Conservation (phyloP, 345 rosid species). For the Draba incana region DNA sequence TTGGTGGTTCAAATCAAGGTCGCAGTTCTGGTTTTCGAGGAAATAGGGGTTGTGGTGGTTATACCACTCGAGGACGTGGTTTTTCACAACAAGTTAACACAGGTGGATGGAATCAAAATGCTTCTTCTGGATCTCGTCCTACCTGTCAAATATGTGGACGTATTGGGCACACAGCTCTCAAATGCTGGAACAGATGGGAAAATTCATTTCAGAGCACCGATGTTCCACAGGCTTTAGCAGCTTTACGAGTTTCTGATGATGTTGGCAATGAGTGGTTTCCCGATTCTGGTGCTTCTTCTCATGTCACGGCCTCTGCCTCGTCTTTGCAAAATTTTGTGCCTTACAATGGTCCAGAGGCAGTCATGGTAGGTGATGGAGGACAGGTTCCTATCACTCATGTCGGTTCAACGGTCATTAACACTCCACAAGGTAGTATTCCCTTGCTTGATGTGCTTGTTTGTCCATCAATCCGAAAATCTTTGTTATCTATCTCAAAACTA, state of each 20-base stretch:
- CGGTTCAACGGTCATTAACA: background rate
- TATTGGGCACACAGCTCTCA: background rate
- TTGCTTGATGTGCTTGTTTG: background rate
- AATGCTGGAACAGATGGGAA: background rate
- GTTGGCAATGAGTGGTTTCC: background rate
- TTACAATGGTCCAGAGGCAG: background rate
- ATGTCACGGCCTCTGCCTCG: background rate
- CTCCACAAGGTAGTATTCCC: background rate
- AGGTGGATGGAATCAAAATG: too few species aligned
- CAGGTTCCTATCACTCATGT: background rate
- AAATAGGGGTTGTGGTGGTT: background rate
- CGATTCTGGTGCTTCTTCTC: background rate
- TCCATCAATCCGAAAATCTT: background rate
- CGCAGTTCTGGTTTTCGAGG: background rate
- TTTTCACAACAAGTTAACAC: background rate
- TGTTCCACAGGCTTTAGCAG: background rate
- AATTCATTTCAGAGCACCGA: background rate
- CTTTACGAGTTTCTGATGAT: background rate
- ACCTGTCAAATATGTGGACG: background rate
- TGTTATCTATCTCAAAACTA: background rate
- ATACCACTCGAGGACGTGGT: background rate
- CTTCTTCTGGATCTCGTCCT: too few species aligned
- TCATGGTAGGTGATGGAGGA: background rate
- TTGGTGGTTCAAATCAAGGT: too few species aligned
- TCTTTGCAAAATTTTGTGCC: background rate